These are phyloP conservation scores for Suillus brevipes DNA, from an alignment of 768 basidiomycete species.

Conservation along the genomic window DNA sequence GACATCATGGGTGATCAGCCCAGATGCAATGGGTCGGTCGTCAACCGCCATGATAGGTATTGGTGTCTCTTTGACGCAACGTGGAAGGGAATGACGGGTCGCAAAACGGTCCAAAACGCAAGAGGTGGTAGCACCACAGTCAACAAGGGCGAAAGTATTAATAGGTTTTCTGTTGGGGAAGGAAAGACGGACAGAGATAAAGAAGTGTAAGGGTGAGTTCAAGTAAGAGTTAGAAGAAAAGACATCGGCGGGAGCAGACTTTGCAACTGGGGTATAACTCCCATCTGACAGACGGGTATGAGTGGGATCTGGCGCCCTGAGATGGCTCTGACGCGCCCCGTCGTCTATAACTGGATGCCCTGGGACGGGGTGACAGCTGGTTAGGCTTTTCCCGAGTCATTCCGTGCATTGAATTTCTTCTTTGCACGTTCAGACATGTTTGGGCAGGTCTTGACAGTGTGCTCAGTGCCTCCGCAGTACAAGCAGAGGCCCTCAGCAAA, in stretches of 20 bases:
- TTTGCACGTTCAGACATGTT: too few species aligned
- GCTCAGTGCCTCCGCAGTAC: too few species aligned
- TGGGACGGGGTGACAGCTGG: neutral
- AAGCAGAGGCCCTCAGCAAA: too few species aligned
- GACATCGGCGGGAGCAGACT: neutral
- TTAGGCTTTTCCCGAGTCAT: neutral
- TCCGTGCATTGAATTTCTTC: too few species aligned
- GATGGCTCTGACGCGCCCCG: neutral
- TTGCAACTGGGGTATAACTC: neutral
- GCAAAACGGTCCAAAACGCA: conserved; percentile 39
- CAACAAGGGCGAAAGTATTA: conserved; percentile 37
- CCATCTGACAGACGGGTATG: neutral
- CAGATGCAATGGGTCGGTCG: conserved; percentile 39
- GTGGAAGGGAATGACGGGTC: conserved; percentile 32
- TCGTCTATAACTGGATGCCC: neutral
- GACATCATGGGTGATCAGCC: conserved; percentile 40
- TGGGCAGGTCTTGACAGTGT: too few species aligned
- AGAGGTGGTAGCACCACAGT: conserved; percentile 37
- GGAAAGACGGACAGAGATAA: neutral
- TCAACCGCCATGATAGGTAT: conserved; percentile 39
- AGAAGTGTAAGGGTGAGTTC: neutral
- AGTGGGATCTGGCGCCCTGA: neutral
- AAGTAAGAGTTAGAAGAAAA: neutral
- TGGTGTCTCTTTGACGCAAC: conserved; percentile 28
- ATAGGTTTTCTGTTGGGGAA: conserved; percentile 12